Conservation (phyloP, 768 basidiomycete genomes). For the Phanerochaete carnosa region DNA sequence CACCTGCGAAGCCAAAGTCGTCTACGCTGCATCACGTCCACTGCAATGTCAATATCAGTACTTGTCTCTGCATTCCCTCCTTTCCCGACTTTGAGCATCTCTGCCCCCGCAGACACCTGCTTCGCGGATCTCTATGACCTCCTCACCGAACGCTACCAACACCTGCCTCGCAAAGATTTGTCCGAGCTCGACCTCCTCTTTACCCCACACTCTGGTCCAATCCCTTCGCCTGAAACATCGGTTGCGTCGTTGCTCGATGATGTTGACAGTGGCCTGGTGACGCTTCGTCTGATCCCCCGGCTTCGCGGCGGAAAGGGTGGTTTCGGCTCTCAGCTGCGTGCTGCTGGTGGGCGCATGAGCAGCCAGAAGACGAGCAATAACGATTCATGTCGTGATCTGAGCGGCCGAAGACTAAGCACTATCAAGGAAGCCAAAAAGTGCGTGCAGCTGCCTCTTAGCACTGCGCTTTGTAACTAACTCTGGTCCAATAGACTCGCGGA, state of each 20-base stretch:
- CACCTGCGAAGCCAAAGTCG: background rate
- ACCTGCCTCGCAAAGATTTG: slow-evolving; percentile 34
- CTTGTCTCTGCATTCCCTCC: slow-evolving; percentile 61
- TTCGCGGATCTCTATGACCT: slow-evolving; percentile 40
- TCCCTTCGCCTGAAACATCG: slow-evolving; percentile 26
- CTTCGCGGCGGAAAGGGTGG: slow-evolving; percentile 94
- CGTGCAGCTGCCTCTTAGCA: slow-evolving; percentile 21
- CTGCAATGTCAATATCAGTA: slow-evolving; percentile 45
- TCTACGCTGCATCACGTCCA: background rate
- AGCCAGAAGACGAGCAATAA: slow-evolving; percentile 94
- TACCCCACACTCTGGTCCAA: slow-evolving; percentile 35
- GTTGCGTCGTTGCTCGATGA: slow-evolving; percentile 34
- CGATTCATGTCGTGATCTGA: slow-evolving; percentile 91
- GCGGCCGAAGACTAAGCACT: slow-evolving; percentile 84
- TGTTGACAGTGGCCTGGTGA: slow-evolving; percentile 40
- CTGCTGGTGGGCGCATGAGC: slow-evolving; percentile 97
- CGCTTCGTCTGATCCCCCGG: slow-evolving; percentile 69
- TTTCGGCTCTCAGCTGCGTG: slow-evolving; percentile 93
- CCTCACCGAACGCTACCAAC: slow-evolving; percentile 43
- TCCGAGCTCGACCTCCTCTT: slow-evolving; percentile 36
- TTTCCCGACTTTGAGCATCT: slow-evolving; percentile 52
- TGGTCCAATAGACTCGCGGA: slow-evolving; percentile 64
- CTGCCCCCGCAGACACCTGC: slow-evolving; percentile 37
- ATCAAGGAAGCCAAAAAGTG: slow-evolving; percentile 96
- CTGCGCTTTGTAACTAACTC: background rate